phyloP scores from a whole-genome alignment of 2,329 filamentous ascomycete species.

The Trichoderma atrobrunneum region DNA sequence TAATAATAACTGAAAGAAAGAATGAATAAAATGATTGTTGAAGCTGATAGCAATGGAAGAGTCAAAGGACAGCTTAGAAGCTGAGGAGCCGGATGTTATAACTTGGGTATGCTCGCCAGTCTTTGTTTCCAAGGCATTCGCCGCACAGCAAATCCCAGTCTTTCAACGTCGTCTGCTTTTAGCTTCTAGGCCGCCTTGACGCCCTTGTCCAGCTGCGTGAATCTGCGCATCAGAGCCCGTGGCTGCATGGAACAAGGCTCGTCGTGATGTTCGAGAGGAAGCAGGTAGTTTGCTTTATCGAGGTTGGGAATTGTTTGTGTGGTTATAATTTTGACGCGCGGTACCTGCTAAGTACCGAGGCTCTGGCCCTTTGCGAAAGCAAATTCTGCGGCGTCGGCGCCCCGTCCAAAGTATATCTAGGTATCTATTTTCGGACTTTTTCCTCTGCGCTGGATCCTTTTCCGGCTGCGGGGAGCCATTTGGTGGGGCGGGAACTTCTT shows the following conservation, averaged over 20 bases:
- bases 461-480: slow-evolving; percentile 4
- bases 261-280: background rate
- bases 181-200: background rate
- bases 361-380: background rate
- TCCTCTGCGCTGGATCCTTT: background rate
- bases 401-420: background rate
- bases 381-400: background rate
- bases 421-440: slow-evolving; percentile 5
- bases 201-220: background rate
- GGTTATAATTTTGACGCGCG: background rate
- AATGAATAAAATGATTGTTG: background rate
- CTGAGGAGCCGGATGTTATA: background rate
- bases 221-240: background rate
- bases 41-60: background rate
- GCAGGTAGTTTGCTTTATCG: background rate
- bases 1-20: background rate
- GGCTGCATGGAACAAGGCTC: background rate
- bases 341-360: slow-evolving; percentile 4
- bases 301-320: background rate
- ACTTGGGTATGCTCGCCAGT: background rate
- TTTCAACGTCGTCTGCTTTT: background rate
- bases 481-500: background rate
- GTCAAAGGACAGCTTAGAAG: background rate
- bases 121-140: background rate
- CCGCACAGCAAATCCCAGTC: background rate